These are phyloP conservation scores for Epichloe uncinata DNA, from an alignment of 2,329 filamentous ascomycete species.

Conservation along the genomic window DNA sequence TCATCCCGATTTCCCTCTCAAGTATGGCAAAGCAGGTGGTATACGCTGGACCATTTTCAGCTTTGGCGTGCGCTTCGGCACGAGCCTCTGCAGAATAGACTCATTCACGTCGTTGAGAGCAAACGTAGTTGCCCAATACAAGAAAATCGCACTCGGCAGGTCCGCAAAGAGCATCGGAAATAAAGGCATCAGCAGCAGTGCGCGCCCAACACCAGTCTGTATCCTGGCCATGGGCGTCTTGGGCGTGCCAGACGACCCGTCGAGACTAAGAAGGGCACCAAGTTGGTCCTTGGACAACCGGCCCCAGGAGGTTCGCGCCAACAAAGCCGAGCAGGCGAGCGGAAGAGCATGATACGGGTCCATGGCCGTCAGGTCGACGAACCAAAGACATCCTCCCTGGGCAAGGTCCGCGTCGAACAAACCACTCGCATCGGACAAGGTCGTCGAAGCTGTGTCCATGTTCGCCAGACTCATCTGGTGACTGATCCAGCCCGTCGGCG, in stretches of 20 bases:
- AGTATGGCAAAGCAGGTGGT: slow-evolving; percentile 10
- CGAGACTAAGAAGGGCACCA: slow-evolving; percentile 13
- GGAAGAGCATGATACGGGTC: slow-evolving; percentile 40
- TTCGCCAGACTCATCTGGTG: slow-evolving; percentile 17
- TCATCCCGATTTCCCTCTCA: slow-evolving; percentile 7
- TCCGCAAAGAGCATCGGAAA: slow-evolving; percentile 22
- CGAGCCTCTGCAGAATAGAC: slow-evolving; percentile 13
- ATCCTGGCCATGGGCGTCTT: slow-evolving; percentile 11
- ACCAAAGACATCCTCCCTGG: slow-evolving; percentile 41
- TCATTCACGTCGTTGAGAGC: slow-evolving; percentile 22
- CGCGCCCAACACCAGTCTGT: slow-evolving; percentile 16
- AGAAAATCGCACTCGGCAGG: slow-evolving; percentile 26
- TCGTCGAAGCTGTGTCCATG: slow-evolving; percentile 10
- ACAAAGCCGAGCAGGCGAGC: slow-evolving; percentile 17
- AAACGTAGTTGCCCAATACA: slow-evolving; percentile 27
- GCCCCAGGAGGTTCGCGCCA: slow-evolving; percentile 18
- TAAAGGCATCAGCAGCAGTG: slow-evolving; percentile 19
- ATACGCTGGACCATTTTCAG: slow-evolving; percentile 8
- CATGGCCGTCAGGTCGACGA: slow-evolving; percentile 36
- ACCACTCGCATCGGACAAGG: slow-evolving; percentile 13
- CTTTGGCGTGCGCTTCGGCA: slow-evolving; percentile 9
- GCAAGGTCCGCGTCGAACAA: slow-evolving; percentile 27
- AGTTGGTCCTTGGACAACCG: slow-evolving; percentile 17
- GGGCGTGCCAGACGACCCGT: slow-evolving; percentile 6
- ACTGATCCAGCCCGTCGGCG: slow-evolving; percentile 18